Evolutionary conservation across 2,329 filamentous ascomycete genomes (phyloP), one percentile per base, ranked within the genome.

Genomic region (Tetracladium maxilliforme): DNA sequence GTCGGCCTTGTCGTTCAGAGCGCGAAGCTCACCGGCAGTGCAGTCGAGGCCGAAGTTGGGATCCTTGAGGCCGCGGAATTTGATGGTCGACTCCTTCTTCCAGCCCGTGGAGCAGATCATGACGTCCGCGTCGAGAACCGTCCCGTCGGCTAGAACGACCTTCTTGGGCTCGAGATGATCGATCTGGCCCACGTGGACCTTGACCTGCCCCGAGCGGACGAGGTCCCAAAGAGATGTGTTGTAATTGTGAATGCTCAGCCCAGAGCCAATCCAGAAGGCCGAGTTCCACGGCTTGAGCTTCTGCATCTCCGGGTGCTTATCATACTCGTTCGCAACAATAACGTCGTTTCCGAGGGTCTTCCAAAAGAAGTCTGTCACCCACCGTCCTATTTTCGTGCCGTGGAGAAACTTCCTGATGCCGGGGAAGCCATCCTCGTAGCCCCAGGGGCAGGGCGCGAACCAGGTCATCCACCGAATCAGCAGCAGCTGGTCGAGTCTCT

Each of bases 381-480:
- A 52, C 1, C 68, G 58, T 3, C 73, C 72, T 3, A 74, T 26
- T 17, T 51, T 45, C 0, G 66, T 75, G 13, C 56, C 52, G 33
- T 78, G 70, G 23, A 72, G 51, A 30, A 75, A 67, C 7, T 45
- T 40, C 4, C 69, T 58, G 3, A 67, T 51, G 8, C 49, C 50
- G 9, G 58, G 51, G 34, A 63, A 76, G 2, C 72, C 74, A 38
- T 71, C 72, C 3, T 59, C 63, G 3, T 58, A 54, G 5, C 71
- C 74, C 72, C 75, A 86, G 10, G 77, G 61, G 41, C 77, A 84
- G 0, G 80, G 79, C 25, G 67, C 73, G 46, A 86, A 70, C 70
- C 74, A 83, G 3, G 70, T 77, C 26, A 84, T 49, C 33, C 78
- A 59, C 0, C 79, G 69, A 0, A 67, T 75, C 16, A 65, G 63